Base-by-base conservation (phyloP, 495 filamentous ascomycete genomes). In the Xylaria longipes region DNA sequence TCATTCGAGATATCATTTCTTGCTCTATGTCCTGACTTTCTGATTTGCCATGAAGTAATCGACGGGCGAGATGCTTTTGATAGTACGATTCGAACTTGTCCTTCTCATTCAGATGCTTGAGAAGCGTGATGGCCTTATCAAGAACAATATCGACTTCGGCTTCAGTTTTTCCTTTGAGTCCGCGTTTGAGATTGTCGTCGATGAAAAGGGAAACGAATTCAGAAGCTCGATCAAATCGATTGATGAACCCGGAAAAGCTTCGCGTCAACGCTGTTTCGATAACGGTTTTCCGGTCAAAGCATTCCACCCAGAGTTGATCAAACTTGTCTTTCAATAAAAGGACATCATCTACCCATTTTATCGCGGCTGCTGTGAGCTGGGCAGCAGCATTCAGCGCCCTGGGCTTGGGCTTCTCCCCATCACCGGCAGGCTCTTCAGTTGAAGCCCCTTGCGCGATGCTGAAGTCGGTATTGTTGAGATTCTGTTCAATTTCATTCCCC, bases 61-160 rank as follows among this genome's bases (percentile, higher is more conserved):
- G 88, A 66, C 91, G 89, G 41, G 92, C 94, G 0, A 99, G 87
- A 83, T 99, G 96, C 78, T 97, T 98, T 84, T 98, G 98, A 83
- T 98, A 98, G 81, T 99, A 98, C 2, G 92, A 87, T 80, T 99
- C 97, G 70, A 98, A 99, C 74, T 97, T 89, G 79, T 98, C 97
- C 81, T 97, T 95, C 73, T 98, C 95, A 39, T 89, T 86, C 50
- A 99, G 85, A 65, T 97, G 97, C 37, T 94, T 89, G 39, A 99
- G 82, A 5, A 98, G 85, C 0, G 89, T 90, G 70, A 97, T 95
- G 15, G 95, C 94, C 76, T 97, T 97, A 63, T 98, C 94, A 7
- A 99, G 85, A 7, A 97, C 87, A 12, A 78, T 75, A 76, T 99
- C 96, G n/a, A 97, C 88, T 75, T 98, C 96, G 15, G 80, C 87